Evolutionary conservation across 768 basidiomycete species (phyloP), one percentile per base, ranked within the genome.

Genomic region (Podaxis rugospora): DNA sequence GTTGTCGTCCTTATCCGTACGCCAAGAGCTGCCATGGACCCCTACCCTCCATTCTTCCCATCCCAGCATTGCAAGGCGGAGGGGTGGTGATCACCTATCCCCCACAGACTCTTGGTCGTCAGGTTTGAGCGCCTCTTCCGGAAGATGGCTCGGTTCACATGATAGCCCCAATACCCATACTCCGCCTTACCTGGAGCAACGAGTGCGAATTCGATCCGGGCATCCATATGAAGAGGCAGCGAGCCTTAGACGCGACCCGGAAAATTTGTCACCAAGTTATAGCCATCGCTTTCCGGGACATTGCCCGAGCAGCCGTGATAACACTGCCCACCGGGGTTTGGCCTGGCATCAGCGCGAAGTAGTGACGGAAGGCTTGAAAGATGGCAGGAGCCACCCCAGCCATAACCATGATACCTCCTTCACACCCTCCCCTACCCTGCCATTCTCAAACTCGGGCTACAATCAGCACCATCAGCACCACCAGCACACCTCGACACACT

Each of bases 381-480:
- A 76, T 56, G 61, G 68, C 3, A 57, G 63, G 46, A 49, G 70
- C 9, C 73, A 74, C 25, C 65, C 63, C 10, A 67, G 76, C 59
- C 66, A 68, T 51, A 74, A 77, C 46, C 67, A 68, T 68, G 62
- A 63, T 10, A 66, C 67, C 27, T 72, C 76, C 11, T 76, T 74
- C 40, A 69, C 76, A 16, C 66, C 76, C 9, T 73, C 75, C 6
- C 70, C 78, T 14, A 71, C 72, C 10, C 63, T 76, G 21, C 73
- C 75, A 2, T 78, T 78, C 66, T 67, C 72, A 27, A 60, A 70
- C 16, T 75, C 77, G 27, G 71, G 72, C n/a, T 81, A 79, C 62
- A 71, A 76, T 54, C 59, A 61, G 32, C 55, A 59, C 23, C 56
- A 57, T 0, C 57, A 37, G 5, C 57, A 59, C 35, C 57, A 58